phyloP scores from a whole-genome alignment of 192 early-diverging fungal species.

The Podila horticola region DNA sequence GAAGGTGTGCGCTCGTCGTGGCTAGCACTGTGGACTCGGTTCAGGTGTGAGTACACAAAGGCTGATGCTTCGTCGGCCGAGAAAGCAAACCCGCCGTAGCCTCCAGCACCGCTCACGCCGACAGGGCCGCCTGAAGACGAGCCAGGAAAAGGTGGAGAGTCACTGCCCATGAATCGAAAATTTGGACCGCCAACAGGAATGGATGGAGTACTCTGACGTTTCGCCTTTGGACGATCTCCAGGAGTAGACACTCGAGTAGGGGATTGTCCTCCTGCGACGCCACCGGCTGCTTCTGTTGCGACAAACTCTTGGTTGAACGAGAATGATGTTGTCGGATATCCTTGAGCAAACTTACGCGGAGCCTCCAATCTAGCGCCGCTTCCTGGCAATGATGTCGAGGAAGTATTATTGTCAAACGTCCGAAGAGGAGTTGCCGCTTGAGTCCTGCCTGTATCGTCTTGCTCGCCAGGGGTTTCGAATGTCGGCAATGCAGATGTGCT shows the following conservation, averaged over 20 bases:
- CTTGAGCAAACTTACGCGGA: constrained; percentile 40
- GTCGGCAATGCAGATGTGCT: background rate
- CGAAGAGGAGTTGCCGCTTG: constrained; percentile 1
- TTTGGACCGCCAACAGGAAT: constrained; percentile 46
- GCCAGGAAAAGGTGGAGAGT: constrained; percentile 14
- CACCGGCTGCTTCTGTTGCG: constrained; percentile 16
- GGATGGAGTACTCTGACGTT: constrained; percentile 46
- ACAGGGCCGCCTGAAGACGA: background rate
- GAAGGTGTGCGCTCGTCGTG: constrained; percentile 25
- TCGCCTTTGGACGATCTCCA: constrained; percentile 16
- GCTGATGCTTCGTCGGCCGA: constrained; percentile 51
- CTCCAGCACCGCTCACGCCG: constrained; percentile 8
- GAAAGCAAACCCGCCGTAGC: constrained; percentile 44
- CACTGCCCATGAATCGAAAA: constrained; percentile 46
- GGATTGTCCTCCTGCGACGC: background rate
- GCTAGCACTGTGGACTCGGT: constrained; percentile 42
- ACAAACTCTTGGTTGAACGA: constrained; percentile 47
- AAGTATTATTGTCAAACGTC: constrained; percentile 6
- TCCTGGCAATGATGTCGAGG: background rate
- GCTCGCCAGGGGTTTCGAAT: background rate
- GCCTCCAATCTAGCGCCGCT: constrained; percentile 13
- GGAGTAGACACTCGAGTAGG: background rate
- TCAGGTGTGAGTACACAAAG: constrained; percentile 47
- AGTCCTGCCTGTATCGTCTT: constrained; percentile 11
- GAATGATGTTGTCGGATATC: constrained; percentile 48